phyloP scores from a whole-genome alignment of 106 monocot genomes.

The Dendrobium chrysotoxum region DNA sequence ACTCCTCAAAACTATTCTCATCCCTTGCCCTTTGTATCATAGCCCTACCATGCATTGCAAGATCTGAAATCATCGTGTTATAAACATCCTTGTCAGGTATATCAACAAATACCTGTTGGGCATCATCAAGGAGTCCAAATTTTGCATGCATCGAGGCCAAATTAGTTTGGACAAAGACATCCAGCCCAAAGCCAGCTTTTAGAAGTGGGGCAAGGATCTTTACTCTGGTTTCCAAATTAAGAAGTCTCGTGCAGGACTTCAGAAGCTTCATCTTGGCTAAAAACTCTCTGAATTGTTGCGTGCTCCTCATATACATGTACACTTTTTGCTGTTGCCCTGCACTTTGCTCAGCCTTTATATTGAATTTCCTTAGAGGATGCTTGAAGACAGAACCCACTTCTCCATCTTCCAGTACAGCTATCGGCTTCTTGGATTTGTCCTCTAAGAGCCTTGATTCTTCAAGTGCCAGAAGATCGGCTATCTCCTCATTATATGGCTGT shows the following conservation, averaged over 20 bases:
- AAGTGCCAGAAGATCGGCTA: slow-evolving; percentile 15
- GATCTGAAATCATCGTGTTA: no score
- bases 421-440: slow-evolving; percentile 16
- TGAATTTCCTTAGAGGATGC: slow-evolving; percentile 38
- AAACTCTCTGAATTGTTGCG: slow-evolving; percentile 65
- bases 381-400: slow-evolving; percentile 28
- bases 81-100: no score
- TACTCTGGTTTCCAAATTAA: no score
- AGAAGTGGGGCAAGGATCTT: no score
- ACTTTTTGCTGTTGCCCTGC: slow-evolving; percentile 56
- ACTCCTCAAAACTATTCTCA: no score
- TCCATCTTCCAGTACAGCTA: slow-evolving; percentile 15
- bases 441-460: slow-evolving; percentile 11
- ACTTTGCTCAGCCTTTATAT: slow-evolving; percentile 35
- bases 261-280: slow-evolving; percentile 69
- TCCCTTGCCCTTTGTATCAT: no score
- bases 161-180: no score
- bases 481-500: slow-evolving; percentile 58
- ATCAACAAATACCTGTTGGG: no score
- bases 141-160: no score
- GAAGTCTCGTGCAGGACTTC: background rate
- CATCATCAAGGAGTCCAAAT: no score
- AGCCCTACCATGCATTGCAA: no score
- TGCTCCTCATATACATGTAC: slow-evolving; percentile 70
- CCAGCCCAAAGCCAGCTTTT: no score